These are phyloP conservation scores for Verticillium albo-atrum DNA, from an alignment of 2,329 filamentous ascomycete genomes.

Conservation along the genomic window DNA sequence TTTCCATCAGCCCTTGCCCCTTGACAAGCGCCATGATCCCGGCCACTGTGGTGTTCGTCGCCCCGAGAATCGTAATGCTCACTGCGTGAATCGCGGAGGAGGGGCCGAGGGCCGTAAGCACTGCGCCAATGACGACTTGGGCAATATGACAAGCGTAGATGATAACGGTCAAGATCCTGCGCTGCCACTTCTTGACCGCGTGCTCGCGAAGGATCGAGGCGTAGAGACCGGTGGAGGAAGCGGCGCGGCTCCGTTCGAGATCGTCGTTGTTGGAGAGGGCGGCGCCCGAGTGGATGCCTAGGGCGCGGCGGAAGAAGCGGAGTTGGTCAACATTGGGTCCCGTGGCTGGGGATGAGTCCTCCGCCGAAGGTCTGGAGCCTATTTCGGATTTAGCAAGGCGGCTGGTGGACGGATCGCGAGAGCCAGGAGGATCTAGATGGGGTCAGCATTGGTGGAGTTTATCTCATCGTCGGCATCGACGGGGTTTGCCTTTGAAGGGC, in stretches of 20 bases:
- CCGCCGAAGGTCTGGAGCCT: background rate
- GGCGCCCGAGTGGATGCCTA: constrained; percentile 34
- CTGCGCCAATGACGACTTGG: constrained; percentile 43
- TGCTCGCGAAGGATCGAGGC: constrained; percentile 27
- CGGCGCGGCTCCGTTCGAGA: constrained; percentile 27
- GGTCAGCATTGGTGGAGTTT: background rate
- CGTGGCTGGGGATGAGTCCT: background rate
- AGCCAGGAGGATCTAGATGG: background rate
- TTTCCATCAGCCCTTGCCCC: constrained; percentile 44
- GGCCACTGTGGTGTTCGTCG: constrained; percentile 58
- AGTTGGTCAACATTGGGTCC: constrained; percentile 32
- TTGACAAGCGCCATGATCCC: constrained; percentile 54
- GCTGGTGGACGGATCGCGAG: background rate
- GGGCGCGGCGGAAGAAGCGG: constrained; percentile 34
- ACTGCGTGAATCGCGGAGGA: constrained; percentile 42
- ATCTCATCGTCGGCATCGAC: background rate
- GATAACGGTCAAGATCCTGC: constrained; percentile 26
- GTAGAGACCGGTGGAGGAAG: constrained; percentile 35
- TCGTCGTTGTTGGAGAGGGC: constrained; percentile 15
- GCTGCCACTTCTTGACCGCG: constrained; percentile 24
- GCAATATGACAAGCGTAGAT: constrained; percentile 37
- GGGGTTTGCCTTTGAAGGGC: background rate
- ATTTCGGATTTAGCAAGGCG: background rate
- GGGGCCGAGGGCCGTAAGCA: constrained; percentile 40
- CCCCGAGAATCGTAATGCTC: constrained; percentile 53